Base-by-base conservation (phyloP, 805 yeast species). In the Myxozyma sirexii region DNA sequence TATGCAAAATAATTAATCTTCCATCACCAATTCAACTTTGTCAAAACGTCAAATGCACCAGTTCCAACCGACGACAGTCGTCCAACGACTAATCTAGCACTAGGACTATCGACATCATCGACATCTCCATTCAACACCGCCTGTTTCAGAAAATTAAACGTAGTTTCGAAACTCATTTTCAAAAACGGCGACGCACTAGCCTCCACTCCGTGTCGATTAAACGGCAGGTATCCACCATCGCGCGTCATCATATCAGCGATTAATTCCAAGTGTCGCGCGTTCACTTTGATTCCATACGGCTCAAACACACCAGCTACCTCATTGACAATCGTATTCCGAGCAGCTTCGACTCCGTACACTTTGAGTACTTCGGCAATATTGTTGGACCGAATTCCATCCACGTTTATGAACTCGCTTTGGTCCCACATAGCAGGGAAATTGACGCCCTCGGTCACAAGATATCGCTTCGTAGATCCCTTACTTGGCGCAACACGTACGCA, bases 161-260 rank as follows among this genome's bases (percentile, higher is more conserved):
- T 94, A 46, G 99, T 94, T 78, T 94, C 99, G 76, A 91, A 94
- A 57, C 97, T 90, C 99, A 94, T 94, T 80, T 94, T 94, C 92
- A 90, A 87, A 80, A 94, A 90, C 17, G 98, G 88, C 6, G 98
- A 92, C 1, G 97, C 91, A 13, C 94, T 84, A 1, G 96, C 83
- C 74, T 94, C 98, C 73, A 96, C 92, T 75, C 99, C 99, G 78
- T 90, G 97, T 81, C 99, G 89, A 76, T 90, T 92, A 81, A 94
- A 94, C 26, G 99, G 97, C 72, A 93, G 78, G 73, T 92, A 94
- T 1, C 96, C 84, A 71, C 99, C 99, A 76, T 94, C 98, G 76
- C 99, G 85, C 4, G 99, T 94, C 99, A 94, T 94, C 90, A 90
- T 89, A 76, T 94, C 99, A 66, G 96, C 99, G 75, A 94, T 87